phyloP scores from a whole-genome alignment of 257 asterid genomes.

The Solanum acaule region DNA sequence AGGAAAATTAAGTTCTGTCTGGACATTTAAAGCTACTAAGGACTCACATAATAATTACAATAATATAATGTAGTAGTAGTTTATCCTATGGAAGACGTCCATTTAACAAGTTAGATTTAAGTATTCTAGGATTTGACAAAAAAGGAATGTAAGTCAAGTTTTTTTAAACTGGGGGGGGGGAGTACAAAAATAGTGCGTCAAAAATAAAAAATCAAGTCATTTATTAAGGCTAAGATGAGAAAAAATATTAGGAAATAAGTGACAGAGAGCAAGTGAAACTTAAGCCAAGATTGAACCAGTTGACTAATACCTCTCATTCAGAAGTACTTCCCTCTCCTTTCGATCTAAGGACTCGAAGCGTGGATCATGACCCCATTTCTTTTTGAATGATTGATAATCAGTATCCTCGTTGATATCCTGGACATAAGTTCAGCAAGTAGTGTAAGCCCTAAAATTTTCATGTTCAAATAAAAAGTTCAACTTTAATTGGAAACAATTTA shows the following conservation, averaged over 20 bases:
- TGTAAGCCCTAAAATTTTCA: neutral
- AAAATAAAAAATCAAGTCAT: neutral
- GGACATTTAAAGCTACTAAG: neutral
- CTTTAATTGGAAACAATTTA: conserved; percentile 49
- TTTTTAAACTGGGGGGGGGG: neutral
- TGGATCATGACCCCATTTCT: conserved; percentile 84
- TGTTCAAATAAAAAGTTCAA: neutral
- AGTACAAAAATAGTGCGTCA: neutral
- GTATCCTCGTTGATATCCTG: conserved; percentile 80
- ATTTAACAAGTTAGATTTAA: neutral
- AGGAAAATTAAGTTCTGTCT: neutral
- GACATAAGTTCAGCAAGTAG: conserved; percentile 11
- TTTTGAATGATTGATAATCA: conserved; percentile 73
- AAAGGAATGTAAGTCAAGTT: neutral
- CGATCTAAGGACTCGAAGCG: conserved; percentile 79
- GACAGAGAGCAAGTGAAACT: neutral
- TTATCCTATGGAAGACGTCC: neutral
- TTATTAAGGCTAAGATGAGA: neutral
- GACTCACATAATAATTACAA: neutral
- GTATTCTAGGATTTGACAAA: neutral
- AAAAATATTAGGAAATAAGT: neutral
- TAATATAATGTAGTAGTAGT: neutral
- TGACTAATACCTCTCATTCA: conserved; percentile 79
- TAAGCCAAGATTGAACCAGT: neutral
- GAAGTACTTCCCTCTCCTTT: conserved; percentile 70